These are phyloP conservation scores for Venturia effusa DNA, from an alignment of 2,329 filamentous ascomycete species.

Conservation along the genomic window DNA sequence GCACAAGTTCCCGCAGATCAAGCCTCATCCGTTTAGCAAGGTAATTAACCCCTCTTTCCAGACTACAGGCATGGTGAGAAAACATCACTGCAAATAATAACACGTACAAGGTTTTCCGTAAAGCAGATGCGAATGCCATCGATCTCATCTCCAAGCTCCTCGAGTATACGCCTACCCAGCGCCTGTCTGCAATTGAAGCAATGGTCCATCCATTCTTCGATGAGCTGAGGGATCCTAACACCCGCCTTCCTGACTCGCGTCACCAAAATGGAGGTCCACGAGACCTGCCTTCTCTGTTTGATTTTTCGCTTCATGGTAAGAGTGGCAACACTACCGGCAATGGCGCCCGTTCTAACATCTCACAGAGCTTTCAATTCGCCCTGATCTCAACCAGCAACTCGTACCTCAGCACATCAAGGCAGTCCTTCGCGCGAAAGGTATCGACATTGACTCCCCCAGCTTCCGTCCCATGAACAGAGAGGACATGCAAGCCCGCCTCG, in stretches of 20 bases:
- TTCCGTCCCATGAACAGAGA: slow-evolving; percentile 85
- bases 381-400: slow-evolving; percentile 75
- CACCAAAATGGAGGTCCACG: slow-evolving; percentile 70
- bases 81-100: slow-evolving; percentile 3
- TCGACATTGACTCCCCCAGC: slow-evolving; percentile 73
- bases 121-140: slow-evolving; percentile 85
- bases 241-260: slow-evolving; percentile 85
- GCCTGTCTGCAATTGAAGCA: slow-evolving; percentile 83
- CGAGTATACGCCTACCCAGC: slow-evolving; percentile 95
- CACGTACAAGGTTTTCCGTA: slow-evolving; percentile 70
- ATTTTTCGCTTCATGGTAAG: slow-evolving; percentile 90
- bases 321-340: not conserved
- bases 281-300: slow-evolving; percentile 79
- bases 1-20: slow-evolving; percentile 99
- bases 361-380: slow-evolving; percentile 88
- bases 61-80: slow-evolving; percentile 7
- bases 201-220: slow-evolving; percentile 99
- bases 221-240: slow-evolving; percentile 83
- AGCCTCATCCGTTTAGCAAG: slow-evolving; percentile 98
- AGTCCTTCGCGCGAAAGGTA: slow-evolving; percentile 60
- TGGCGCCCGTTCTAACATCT: slow-evolving; percentile 16
- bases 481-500: slow-evolving; percentile 95
- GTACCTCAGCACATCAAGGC: slow-evolving; percentile 75
- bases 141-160: slow-evolving; percentile 87
- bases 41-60: slow-evolving; percentile 25